These are phyloP conservation scores for Ormosia semicastrata DNA, from an alignment of 306 rosid species.

Conservation along the genomic window DNA sequence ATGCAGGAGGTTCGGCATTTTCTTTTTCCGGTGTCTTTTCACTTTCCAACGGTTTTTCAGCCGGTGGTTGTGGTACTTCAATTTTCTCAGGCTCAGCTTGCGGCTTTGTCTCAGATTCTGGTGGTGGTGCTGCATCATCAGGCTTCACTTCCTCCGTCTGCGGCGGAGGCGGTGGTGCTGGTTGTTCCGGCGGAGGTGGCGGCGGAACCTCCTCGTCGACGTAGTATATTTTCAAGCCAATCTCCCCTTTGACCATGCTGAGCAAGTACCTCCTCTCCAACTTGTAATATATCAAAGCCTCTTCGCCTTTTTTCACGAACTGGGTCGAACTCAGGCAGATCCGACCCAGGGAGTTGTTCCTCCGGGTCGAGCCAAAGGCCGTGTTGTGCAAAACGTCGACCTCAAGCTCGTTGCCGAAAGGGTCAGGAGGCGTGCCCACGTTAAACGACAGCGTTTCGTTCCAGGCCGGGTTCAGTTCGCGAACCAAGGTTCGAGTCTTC, in stretches of 20 bases:
- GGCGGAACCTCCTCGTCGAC: constrained; percentile 32
- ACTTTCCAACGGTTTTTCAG: constrained; percentile 19
- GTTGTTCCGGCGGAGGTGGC: constrained; percentile 12
- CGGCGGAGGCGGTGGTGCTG: constrained; percentile 7
- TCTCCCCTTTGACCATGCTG: constrained; percentile 62
- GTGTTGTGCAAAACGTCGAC: constrained; percentile 64
- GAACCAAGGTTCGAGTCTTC: constrained; percentile 44
- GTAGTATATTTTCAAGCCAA: constrained; percentile 76
- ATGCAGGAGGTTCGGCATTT: not conserved
- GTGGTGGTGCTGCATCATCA: not conserved
- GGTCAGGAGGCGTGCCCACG: constrained; percentile 48
- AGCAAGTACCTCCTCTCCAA: constrained; percentile 60
- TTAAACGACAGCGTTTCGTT: constrained; percentile 68
- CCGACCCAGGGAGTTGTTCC: constrained; percentile 67
- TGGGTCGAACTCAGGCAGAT: constrained; percentile 60
- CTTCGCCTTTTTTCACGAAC: constrained; percentile 83
- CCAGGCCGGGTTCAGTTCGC: constrained; percentile 75
- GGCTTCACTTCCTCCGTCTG: constrained; percentile 26
- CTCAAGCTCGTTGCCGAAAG: constrained; percentile 68
- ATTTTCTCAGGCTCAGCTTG: not conserved
- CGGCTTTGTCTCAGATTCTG: constrained; percentile 8
- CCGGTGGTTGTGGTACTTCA: not conserved
- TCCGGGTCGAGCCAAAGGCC: constrained; percentile 52
- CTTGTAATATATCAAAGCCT: constrained; percentile 70
- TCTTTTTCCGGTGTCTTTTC: constrained; percentile 14